Evolutionary conservation across 106 monocot genomes (phyloP).

Genomic region (Hemerocallis citrina): DNA sequence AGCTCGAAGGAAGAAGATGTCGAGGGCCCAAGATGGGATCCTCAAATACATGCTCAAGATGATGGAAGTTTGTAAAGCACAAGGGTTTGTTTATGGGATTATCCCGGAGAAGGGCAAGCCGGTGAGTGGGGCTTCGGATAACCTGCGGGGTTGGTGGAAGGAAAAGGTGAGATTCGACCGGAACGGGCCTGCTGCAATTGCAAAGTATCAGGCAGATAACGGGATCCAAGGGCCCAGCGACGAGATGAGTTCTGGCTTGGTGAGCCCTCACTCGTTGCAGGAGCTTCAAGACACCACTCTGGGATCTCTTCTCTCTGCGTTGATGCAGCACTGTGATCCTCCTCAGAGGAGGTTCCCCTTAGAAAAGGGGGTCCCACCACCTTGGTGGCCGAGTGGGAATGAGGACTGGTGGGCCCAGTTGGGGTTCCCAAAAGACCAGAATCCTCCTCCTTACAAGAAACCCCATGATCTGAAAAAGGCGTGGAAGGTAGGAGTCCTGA

Average conservation of each 20-base stretch:
- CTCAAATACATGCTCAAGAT: conserved; percentile 57
- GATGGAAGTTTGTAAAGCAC: conserved; percentile 61
- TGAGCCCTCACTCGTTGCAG: conserved; percentile 45
- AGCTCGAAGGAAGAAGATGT: conserved; percentile 48
- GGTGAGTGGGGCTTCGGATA: conserved; percentile 45
- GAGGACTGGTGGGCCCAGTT: conserved; percentile 68
- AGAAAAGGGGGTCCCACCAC: conserved; percentile 69
- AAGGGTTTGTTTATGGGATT: conserved; percentile 50
- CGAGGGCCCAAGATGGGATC: conserved; percentile 45
- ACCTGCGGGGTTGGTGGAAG: conserved; percentile 53
- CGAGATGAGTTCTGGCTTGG: conserved; percentile 19
- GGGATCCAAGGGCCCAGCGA: conserved; percentile 15
- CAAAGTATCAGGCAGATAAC: conserved; percentile 34
- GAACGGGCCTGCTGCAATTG: conserved; percentile 42
- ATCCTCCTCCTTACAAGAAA: conserved; percentile 68
- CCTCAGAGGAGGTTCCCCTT: conserved; percentile 69
- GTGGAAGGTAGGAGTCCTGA: conserved; percentile 72
- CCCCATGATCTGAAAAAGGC: conserved; percentile 84
- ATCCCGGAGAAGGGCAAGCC: conserved; percentile 58
- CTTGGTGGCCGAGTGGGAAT: conserved; percentile 68
- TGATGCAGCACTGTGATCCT: conserved; percentile 85
- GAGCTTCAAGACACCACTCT: conserved; percentile 78
- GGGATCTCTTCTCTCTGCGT: conserved; percentile 63
- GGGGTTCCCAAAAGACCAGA: conserved; percentile 42
- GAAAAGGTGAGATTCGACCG: conserved; percentile 45